phyloP scores from a whole-genome alignment of 1,284 basidiomycete species.

The Flammula alnicola region DNA sequence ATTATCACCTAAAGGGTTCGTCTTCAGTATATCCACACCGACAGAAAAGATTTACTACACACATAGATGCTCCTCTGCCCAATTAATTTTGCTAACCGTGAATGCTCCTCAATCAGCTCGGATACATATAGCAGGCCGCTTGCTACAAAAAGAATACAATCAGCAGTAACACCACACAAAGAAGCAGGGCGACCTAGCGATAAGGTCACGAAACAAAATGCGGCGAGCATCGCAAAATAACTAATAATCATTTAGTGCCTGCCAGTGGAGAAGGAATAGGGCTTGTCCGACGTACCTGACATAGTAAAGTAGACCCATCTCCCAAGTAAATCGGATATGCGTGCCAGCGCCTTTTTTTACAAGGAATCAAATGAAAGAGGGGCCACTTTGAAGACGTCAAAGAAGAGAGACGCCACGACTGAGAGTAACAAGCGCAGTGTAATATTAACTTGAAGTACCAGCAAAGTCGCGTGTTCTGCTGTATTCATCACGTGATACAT shows the following conservation, averaged over 20 bases:
- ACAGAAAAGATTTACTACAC: constrained; percentile 36
- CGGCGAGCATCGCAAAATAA: constrained; percentile 70
- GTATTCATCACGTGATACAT: constrained; percentile 7
- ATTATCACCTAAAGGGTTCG: constrained; percentile 69
- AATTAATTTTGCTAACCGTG: constrained; percentile 75
- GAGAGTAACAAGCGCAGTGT: too few relatives aligned
- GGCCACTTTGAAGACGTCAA: not conserved
- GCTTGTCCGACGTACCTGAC: constrained; percentile 44
- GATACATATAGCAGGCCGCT: constrained; percentile 92
- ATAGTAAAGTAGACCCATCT: constrained; percentile 55
- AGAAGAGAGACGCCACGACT: too few relatives aligned
- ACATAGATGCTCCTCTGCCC: constrained; percentile 89
- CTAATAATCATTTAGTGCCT: constrained; percentile 35
- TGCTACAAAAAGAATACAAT: constrained; percentile 51
- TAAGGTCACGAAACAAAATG: constrained; percentile 80
- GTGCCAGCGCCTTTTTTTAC: constrained; percentile 16
- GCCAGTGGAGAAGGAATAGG: constrained; percentile 4
- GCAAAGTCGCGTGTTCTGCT: constrained; percentile 8
- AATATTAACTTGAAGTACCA: too few relatives aligned
- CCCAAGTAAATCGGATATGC: constrained; percentile 11
- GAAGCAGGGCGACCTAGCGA: constrained; percentile 61
- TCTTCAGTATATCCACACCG: constrained; percentile 6
- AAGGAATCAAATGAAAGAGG: not conserved
- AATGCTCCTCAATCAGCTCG: constrained; percentile 93
- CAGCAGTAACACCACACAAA: constrained; percentile 12